Percentiles rank a stretch among this genome's conserved stretches.
Conservation (phyloP, 192 early-diverging fungal genomes). For the Gamsiella multidivaricata region DNA sequence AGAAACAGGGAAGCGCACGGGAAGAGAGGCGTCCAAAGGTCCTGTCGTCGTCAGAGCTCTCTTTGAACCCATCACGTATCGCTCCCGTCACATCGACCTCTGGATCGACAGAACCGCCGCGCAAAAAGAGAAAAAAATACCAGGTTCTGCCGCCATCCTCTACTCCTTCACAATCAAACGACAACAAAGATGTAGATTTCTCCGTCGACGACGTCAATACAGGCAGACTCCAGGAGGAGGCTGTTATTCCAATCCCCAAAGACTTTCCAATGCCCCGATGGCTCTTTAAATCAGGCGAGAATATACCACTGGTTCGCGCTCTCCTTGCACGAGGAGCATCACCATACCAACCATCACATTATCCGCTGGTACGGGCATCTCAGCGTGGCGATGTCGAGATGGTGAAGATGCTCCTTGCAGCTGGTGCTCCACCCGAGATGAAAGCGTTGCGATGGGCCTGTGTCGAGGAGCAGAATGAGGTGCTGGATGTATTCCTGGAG, state of each 20-base stretch:
- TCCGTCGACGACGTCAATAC: background rate
- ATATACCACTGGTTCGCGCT: conserved; percentile 8
- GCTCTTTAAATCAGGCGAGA: conserved; percentile 26
- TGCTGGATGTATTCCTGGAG: conserved; percentile 43
- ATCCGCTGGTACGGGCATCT: conserved; percentile 35
- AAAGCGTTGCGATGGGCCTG: conserved; percentile 44
- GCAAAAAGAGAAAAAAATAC: conserved; percentile 41
- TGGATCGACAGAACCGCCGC: conserved; percentile 7
- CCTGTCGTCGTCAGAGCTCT: too few species aligned
- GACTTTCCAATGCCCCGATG: conserved; percentile 42
- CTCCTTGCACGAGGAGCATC: conserved; percentile 38
- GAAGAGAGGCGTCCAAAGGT: background rate
- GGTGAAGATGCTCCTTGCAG: conserved; percentile 24
- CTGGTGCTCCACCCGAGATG: conserved; percentile 33
- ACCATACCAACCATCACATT: conserved; percentile 22
- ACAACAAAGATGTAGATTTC: background rate
- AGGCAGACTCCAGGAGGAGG: too few species aligned
- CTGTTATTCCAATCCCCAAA: conserved; percentile 37
- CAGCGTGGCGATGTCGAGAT: conserved; percentile 44
- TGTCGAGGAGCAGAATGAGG: conserved; percentile 37
- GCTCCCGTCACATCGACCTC: background rate
- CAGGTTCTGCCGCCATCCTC: conserved; percentile 4
- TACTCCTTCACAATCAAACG: background rate
- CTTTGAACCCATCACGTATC: too few species aligned
- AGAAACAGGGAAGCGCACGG: background rate